Evolutionary conservation across 345 rosid genomes (phyloP), one percentile per base, ranked within the genome.

Genomic region (Diplotaxis tenuifolia): DNA sequence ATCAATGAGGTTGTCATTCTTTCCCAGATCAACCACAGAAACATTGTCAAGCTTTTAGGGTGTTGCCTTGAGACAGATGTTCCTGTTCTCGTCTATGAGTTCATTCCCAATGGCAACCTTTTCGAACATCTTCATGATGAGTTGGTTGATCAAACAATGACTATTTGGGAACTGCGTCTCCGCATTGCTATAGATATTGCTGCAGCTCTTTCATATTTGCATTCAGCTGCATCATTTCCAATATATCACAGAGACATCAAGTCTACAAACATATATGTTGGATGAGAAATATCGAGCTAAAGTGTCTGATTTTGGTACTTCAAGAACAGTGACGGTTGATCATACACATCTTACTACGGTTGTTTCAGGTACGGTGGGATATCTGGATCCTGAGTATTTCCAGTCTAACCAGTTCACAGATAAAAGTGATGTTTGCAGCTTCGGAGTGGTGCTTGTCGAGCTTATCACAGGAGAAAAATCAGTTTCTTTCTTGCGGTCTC

Each of bases 391-490:
- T 1, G 66, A 73, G 58, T 73, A 73, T 42, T 73, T 73, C 12
- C 83, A 77, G 4, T 60, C 83, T 4, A 70, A 81, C 50, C 62
- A 76, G 12, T 75, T 85, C n/a, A 83, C 83, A 0, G 84, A 79
- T 2, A 85, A 85, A 47, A 85, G 88, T 10, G 88, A 85, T 70
- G 86, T 83, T 3, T 85, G 83, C 28, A 83, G 86, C 62, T 85
- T 85, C 4, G 85, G 85, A 2, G 82, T 83, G 3, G 80, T 83
- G 5, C 81, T 85, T 2, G 73, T 32, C 0, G 86, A 85, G 72
- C 65, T 85, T 3, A 69, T 83, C 4, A 81, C 82, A 0, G 72
- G 84, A 38, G 60, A 62, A 49, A 83, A 81, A 10, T 72, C 80
- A 2, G 28, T 83, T 29, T 70, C 76, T 5, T 61, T 73, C 25